phyloP scores from a whole-genome alignment of 1,284 basidiomycete genomes.

The Meripilus lineatus region DNA sequence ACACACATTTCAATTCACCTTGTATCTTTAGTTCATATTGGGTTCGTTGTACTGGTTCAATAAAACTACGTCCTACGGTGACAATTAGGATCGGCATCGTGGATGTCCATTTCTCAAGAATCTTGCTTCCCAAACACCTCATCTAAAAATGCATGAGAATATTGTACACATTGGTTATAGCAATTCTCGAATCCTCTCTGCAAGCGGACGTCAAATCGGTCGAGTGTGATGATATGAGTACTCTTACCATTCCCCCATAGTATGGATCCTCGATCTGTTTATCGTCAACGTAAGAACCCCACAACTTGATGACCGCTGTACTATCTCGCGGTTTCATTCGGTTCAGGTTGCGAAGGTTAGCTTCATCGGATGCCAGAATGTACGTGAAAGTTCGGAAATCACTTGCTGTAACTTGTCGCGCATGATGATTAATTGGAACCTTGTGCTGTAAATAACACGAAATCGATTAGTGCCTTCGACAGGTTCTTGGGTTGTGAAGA shows the following conservation, averaged over 20 bases:
- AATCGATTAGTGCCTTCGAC: not conserved
- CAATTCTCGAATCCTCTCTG: slow-evolving; percentile 56
- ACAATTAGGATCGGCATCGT: no score
- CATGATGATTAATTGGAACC: slow-evolving; percentile 55
- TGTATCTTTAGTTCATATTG: no score
- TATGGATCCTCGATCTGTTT: slow-evolving; percentile 70
- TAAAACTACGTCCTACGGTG: no score
- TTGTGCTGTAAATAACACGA: slow-evolving; percentile 40
- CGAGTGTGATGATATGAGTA: not conserved
- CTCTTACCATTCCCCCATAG: slow-evolving; percentile 59
- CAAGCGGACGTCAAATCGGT: not conserved
- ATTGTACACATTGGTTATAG: slow-evolving; percentile 56
- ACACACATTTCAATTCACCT: no score
- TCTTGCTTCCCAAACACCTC: slow-evolving; percentile 36
- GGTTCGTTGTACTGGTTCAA: no score
- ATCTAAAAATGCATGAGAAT: slow-evolving; percentile 76
- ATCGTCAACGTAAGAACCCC: slow-evolving; percentile 70
- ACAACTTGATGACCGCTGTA: slow-evolving; percentile 59
- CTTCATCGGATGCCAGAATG: slow-evolving; percentile 67
- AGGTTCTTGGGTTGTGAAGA: not conserved
- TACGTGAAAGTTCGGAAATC: slow-evolving; percentile 67
- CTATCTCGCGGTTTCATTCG: slow-evolving; percentile 49
- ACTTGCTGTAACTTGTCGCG: slow-evolving; percentile 49
- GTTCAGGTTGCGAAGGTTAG: slow-evolving; percentile 55
- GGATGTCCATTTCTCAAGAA: no score